A percentile compares a stretch with the other conserved stretches of the same genome.
phyloP scores from a whole-genome alignment of 805 yeast genomes.

The Vanderwaltozyma yarrowii region DNA sequence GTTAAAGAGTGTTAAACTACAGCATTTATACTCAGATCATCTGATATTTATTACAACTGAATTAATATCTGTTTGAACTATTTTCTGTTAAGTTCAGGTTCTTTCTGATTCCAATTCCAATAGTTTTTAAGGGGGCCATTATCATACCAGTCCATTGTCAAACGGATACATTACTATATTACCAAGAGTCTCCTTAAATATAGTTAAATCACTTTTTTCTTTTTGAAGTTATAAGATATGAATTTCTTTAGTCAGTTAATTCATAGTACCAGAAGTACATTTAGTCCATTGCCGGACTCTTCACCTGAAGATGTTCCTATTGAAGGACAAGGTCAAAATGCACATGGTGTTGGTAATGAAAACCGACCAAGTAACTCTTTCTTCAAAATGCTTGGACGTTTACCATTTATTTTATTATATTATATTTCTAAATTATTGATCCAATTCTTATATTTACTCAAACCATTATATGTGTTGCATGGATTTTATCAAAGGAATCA shows the following conservation, averaged over 20 bases:
- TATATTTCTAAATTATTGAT: constrained; percentile 8
- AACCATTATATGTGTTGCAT: constrained; percentile 15
- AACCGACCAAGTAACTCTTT: neutral
- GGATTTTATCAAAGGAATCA: constrained; percentile 16
- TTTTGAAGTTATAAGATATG: too few species aligned
- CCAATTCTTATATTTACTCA: constrained; percentile 8
- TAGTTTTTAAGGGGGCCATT: too few species aligned
- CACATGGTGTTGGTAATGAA: neutral
- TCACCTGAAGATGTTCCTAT: neutral
- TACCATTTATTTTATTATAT: constrained; percentile 13
- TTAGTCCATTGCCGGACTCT: constrained; percentile 1
- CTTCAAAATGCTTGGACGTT: neutral
- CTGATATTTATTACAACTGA: too few species aligned
- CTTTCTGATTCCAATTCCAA: too few species aligned
- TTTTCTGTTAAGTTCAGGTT: too few species aligned
- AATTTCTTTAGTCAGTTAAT: neutral
- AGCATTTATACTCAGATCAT: too few species aligned
- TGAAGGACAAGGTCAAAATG: neutral
- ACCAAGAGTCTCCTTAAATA: too few species aligned
- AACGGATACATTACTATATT: too few species aligned
- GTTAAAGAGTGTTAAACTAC: too few species aligned
- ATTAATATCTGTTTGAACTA: too few species aligned
- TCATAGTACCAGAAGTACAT: neutral
- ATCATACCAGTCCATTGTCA: too few species aligned
- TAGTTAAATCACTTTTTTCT: too few species aligned